Evolutionary conservation across 148 eudicot genomes (phyloP), one percentile per base, ranked within the genome.

Genomic region (Fagopyrum esculentum): DNA sequence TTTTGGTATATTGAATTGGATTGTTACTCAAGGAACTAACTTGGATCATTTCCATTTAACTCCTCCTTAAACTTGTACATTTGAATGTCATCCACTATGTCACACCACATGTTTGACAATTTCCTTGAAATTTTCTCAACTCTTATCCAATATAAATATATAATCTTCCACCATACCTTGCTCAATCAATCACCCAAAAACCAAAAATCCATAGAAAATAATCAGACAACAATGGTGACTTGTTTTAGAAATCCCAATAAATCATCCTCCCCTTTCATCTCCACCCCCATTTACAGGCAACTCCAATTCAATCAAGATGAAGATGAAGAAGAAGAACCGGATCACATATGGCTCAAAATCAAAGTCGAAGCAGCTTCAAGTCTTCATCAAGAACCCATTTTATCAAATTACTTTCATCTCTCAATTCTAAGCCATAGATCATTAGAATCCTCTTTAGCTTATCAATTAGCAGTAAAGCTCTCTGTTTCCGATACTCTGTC

Each of bases 391-490:
- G 98, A 93, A 78, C 96, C 98, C 43, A 82, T 89, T 6, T 85
- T 93, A 76, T 87, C 84, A 29, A 84, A 11, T 44, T 93, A 86
- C 64, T 93, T 86, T 78, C 80, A 75, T 52, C 77, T 47, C 55
- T 87, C 88, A 6, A 90, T 93, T 44, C 52, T 93, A 9, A 81
- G 83, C 0, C 91, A 87, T 45, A 78, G 81, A 22, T 85, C 87
- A 3, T 72, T 93, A 6, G 93, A 82, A n/a, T 76, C 69, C 40
- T 89, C 98, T 75, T 82, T 92, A 12, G 82, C 91, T 0, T 81
- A 85, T 83, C 90, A 90, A 71, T 79, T 93, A 2, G 87, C 91
- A 0, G 52, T 80, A n/a, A 90, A 89, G 51, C 66, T 93, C 68
- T 77, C 93, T 44, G 3, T 66, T 6, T 77, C 80, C 75, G 74